Conservation (phyloP, 2,329 filamentous ascomycete genomes). For the Paecilomyces formosus region DNA sequence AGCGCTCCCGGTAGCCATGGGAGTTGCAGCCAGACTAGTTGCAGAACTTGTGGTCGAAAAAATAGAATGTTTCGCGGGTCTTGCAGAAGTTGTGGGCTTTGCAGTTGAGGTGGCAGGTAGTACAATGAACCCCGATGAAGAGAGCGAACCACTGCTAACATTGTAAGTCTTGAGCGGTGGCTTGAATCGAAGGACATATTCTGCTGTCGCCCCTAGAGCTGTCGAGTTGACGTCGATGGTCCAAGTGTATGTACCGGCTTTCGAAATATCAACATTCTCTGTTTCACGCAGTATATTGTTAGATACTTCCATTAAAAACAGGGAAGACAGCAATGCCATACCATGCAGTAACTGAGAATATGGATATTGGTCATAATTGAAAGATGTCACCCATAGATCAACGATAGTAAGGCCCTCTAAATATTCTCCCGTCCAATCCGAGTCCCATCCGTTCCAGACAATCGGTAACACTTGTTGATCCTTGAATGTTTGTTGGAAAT, state of each 20-base stretch:
- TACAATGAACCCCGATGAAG: background rate
- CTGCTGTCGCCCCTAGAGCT: slow-evolving; percentile 3
- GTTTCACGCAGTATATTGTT: background rate
- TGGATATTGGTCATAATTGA: slow-evolving; percentile 2
- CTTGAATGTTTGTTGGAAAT: slow-evolving; percentile 2
- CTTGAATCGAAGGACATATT: slow-evolving; percentile 4
- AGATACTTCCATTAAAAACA: background rate
- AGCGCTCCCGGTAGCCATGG: background rate
- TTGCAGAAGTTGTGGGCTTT: background rate
- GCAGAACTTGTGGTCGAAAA: background rate
- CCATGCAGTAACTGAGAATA: slow-evolving; percentile 1
- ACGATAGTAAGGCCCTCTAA: background rate
- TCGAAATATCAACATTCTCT: background rate
- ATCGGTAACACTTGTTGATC: background rate
- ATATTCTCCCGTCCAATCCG: background rate
- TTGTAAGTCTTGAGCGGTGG: slow-evolving; percentile 2
- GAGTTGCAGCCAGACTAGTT: background rate
- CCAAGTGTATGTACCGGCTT: slow-evolving; percentile 2
- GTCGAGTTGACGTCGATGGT: slow-evolving; percentile 2
- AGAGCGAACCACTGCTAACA: background rate
- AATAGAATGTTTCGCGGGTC: background rate
- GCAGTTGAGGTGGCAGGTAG: background rate
- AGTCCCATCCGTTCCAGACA: slow-evolving; percentile 1
- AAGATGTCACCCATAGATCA: slow-evolving; percentile 5
- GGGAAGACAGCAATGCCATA: background rate